Evolutionary conservation across 495 filamentous ascomycete species (phyloP).

Genomic region (Tuber calosporum): DNA sequence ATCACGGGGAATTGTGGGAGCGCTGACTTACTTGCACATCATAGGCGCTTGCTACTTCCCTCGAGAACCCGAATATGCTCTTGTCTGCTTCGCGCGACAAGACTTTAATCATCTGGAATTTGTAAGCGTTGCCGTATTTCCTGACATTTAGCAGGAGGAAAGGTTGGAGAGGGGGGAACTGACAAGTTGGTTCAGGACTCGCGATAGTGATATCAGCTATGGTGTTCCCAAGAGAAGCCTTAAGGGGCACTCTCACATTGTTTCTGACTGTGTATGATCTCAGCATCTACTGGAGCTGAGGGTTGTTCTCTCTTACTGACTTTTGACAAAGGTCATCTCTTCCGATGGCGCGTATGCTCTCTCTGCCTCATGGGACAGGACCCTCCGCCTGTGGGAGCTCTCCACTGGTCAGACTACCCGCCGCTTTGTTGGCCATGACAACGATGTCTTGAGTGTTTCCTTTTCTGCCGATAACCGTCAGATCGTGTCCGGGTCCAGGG

Average conservation of each 20-base stretch:
- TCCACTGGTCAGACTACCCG: constrained; percentile 91
- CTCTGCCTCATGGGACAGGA: constrained; percentile 99
- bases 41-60: constrained; percentile 78
- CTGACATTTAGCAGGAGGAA: not conserved
- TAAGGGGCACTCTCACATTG: constrained; percentile 98
- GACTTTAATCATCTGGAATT: constrained; percentile 99
- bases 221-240: constrained; percentile 98
- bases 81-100: constrained; percentile 96
- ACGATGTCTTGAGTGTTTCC: constrained; percentile 98
- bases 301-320: constrained; percentile 44
- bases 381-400: constrained; percentile 98
- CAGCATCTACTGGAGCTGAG: not conserved
- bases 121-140: constrained; percentile 44
- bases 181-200: constrained; percentile 51
- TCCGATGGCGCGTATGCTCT: constrained; percentile 99
- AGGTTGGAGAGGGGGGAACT: not conserved
- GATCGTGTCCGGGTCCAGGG: constrained; percentile 97
- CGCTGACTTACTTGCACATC: not conserved
- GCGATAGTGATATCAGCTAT: constrained; percentile 83
- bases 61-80: constrained; percentile 99
- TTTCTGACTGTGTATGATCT: constrained; percentile 95
- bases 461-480: constrained; percentile 99
- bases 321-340: constrained; percentile 76
- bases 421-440: constrained; percentile 97
- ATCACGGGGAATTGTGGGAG: not conserved